Evolutionary conservation across 129 eudicot species (phyloP).

Genomic region (Helichrysum umbraculigerum): DNA sequence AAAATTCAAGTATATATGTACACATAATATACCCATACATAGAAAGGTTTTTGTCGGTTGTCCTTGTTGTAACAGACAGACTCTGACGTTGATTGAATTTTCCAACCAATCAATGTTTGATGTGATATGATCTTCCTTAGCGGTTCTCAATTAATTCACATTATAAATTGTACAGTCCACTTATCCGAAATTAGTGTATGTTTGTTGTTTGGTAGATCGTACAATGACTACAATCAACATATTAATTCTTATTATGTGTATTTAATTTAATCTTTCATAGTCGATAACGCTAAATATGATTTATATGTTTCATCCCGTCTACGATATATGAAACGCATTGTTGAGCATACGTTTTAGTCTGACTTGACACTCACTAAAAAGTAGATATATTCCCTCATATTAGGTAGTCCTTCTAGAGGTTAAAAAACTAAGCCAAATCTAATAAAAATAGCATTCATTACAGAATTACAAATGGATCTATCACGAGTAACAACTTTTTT

Average conservation of each 20-base stretch:
- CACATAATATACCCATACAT: not conserved
- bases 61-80: not conserved
- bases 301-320: too few species aligned
- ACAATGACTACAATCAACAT: not conserved
- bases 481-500: not conserved
- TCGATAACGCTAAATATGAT: too few species aligned
- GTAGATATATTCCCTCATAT: not conserved
- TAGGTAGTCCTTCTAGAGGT: too few species aligned
- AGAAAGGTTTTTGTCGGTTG: not conserved
- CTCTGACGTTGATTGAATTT: constrained; percentile 20
- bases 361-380: too few species aligned
- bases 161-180: not conserved
- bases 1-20: not conserved
- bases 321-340: too few species aligned
- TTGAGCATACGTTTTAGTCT: too few species aligned
- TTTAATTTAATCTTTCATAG: too few species aligned
- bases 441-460: too few species aligned
- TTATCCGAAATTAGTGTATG: not conserved
- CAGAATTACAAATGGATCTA: too few species aligned
- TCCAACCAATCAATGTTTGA: constrained; percentile 31
- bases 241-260: too few species aligned
- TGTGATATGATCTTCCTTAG: constrained; percentile 22
- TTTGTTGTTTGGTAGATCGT: not conserved
- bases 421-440: too few species aligned
- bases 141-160: constrained; percentile 26